phyloP scores from a whole-genome alignment of 2,329 filamentous ascomycete species.

The Dryadomyces quercus-mongolicae region DNA sequence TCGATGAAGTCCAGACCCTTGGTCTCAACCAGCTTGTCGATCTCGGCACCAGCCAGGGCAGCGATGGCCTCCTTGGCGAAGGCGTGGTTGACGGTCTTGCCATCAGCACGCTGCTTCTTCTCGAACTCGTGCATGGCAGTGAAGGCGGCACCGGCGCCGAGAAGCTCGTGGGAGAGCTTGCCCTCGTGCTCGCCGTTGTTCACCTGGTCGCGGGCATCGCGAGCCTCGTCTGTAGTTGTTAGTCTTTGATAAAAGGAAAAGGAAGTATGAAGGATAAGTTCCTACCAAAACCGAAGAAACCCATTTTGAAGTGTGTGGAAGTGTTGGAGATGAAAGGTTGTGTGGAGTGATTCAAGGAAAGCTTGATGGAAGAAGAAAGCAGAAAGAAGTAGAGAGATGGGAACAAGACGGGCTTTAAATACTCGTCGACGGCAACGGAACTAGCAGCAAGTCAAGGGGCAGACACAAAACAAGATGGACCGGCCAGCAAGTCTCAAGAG shows the following conservation, averaged over 20 bases:
- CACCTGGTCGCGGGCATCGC: constrained; percentile 29
- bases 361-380: background rate
- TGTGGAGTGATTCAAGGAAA: background rate
- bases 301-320: constrained; percentile 7
- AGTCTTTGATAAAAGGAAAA: background rate
- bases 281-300: constrained; percentile 12
- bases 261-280: background rate
- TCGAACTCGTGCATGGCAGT: constrained; percentile 72
- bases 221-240: constrained; percentile 23
- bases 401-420: constrained; percentile 7
- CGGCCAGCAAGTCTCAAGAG: background rate
- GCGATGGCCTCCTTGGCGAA: constrained; percentile 70
- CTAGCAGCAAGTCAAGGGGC: background rate
- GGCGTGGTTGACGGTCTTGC: constrained; percentile 57
- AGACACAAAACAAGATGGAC: background rate
- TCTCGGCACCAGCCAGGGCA: constrained; percentile 60
- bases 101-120: constrained; percentile 59
- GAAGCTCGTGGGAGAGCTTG: constrained; percentile 58
- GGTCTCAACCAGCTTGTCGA: constrained; percentile 64
- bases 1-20: constrained; percentile 52
- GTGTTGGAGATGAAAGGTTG: background rate
- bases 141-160: constrained; percentile 67
- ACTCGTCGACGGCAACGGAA: background rate
- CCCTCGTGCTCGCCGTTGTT: constrained; percentile 33
- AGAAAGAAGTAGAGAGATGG: background rate